Evolutionary conservation across 345 rosid genomes (phyloP), one percentile per base, ranked within the genome.

Genomic region (Capsella bursapastoris): DNA sequence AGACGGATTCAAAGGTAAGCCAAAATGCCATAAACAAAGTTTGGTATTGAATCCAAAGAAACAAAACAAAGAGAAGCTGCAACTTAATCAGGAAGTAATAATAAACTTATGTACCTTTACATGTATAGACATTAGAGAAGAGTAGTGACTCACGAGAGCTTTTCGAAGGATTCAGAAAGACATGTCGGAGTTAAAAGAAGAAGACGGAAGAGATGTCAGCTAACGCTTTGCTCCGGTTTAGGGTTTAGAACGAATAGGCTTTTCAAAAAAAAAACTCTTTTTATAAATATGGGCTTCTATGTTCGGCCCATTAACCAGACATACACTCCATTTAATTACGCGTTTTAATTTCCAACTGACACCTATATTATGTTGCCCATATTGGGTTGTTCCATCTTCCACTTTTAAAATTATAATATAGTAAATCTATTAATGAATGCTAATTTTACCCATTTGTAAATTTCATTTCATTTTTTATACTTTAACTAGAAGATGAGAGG

Each of bases 61-160:
- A 38, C 32, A 22, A 22, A 22, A 22, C 34, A 37, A 29, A 71
- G 14, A 71, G 32, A 16, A 8, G 48, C 22, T 15, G 22, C 6
- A 51, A 22, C 51, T 40, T 64, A 45, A 15, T 3, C 22, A 48
- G 35, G 49, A 43, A 60, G 57, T 41, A 18, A 49, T 8, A 49
- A 49, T 8, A 8, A 51, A 35, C 40, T 62, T 61, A n/a, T 10
- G 72, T 77, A 77, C 80, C 80, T 77, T 77, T 7, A 77, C 71
- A 58, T 12, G 64, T 14, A 57, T 34, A n/a, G 80, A 65, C 80
- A 77, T 77, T 22, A 25, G 61, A 48, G 68, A 70, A 56, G 45
- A 25, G 38, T 62, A 40, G 38, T 31, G 66, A 76, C 50, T 53
- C 27, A n/a, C 22, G 47, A 55, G 4, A 55, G 65, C 18, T 68